Conservation (phyloP, 208 protist species). For the Tritrichomonas musculus region DNA sequence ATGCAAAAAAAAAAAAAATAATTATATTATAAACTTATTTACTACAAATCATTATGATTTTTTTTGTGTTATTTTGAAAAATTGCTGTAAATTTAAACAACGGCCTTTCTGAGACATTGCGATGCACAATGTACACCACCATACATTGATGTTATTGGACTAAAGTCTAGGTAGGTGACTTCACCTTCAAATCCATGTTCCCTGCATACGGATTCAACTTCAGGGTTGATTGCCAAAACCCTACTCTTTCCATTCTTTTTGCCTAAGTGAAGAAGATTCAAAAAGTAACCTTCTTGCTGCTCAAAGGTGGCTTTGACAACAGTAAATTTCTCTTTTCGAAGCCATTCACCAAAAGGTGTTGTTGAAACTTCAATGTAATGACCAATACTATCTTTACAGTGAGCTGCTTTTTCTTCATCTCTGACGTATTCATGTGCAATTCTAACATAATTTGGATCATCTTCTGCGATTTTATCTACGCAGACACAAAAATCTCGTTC, state of each 20-base stretch:
- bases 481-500: background rate
- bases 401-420: background rate
- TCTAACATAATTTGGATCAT: slow-evolving; percentile 10
- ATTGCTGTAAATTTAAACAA: no score
- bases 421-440: slow-evolving; percentile 23
- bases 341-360: background rate
- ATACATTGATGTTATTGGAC: slow-evolving; percentile 13
- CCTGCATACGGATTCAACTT: background rate
- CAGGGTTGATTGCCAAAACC: slow-evolving; percentile 1
- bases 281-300: slow-evolving; percentile 22
- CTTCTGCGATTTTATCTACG: background rate
- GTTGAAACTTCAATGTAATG: background rate
- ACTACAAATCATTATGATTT: no score
- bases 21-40: no score
- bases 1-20: no score
- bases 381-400: no score
- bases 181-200: background rate
- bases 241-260: background rate
- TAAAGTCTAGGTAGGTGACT: background rate
- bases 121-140: slow-evolving; percentile 26
- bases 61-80: no score
- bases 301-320: slow-evolving; percentile 1
- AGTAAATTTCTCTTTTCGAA: background rate
- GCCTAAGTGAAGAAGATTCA: background rate
- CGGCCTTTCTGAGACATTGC: background rate